Evolutionary conservation across 2,329 filamentous ascomycete species (phyloP).

Genomic region (Cladobotryum protrusum): DNA sequence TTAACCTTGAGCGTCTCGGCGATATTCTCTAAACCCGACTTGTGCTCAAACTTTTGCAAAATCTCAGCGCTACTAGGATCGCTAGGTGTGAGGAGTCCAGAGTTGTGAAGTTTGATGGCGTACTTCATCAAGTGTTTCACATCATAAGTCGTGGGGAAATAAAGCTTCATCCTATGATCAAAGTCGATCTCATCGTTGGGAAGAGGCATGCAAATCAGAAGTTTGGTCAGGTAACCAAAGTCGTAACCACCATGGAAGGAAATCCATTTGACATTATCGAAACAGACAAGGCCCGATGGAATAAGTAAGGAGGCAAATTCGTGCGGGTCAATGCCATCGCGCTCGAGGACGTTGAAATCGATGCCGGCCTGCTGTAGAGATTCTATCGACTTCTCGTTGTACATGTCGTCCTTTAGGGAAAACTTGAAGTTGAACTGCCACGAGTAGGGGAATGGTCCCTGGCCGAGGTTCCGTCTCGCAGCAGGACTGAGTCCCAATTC

Average conservation of each 20-base stretch:
- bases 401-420: conserved; percentile 93
- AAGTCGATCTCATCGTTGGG: conserved; percentile 89
- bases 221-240: conserved; percentile 94
- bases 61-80: conserved; percentile 65
- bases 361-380: conserved; percentile 88
- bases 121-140: conserved; percentile 97
- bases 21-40: conserved; percentile 87
- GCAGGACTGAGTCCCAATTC: conserved; percentile 34
- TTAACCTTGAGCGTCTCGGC: conserved; percentile 90
- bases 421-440: conserved; percentile 99
- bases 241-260: conserved; percentile 98
- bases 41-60: conserved; percentile 78
- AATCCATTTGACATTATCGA: conserved; percentile 88
- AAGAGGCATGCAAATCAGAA: conserved; percentile 74
- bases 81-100: conserved; percentile 55
- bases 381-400: conserved; percentile 89
- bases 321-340: conserved; percentile 82
- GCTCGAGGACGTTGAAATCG: conserved; percentile 77
- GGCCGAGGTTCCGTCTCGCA: conserved; percentile 34
- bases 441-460: conserved; percentile 67
- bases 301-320: conserved; percentile 87
- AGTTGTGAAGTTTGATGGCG: conserved; percentile 64
- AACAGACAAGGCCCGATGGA: conserved; percentile 82
- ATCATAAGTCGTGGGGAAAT: conserved; percentile 90
- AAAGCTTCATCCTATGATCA: conserved; percentile 79